Evolutionary conservation across 768 basidiomycete species (phyloP).

Genomic region (Pluteus cervinus): DNA sequence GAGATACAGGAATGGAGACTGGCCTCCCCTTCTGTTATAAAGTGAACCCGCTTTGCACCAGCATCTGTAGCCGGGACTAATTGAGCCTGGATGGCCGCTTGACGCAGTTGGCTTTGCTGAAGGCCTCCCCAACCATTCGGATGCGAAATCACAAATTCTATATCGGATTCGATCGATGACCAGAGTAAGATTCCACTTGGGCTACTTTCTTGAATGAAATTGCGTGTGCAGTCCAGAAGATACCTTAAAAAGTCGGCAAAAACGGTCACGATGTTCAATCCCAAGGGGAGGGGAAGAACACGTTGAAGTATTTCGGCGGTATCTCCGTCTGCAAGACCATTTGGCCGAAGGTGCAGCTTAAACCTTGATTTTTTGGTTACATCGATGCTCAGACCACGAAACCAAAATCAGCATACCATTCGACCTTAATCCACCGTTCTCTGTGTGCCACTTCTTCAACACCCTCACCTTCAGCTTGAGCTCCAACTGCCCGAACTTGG

Average conservation of each 20-base stretch:
- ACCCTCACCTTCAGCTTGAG: conserved; percentile 30
- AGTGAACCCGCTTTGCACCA: conserved; percentile 34
- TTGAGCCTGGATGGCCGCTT: conserved; percentile 35
- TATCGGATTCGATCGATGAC: conserved; percentile 27
- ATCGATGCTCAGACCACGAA: background rate
- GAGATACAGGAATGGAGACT: conserved; percentile 44
- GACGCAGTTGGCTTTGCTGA: conserved; percentile 40
- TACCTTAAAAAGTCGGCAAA: conserved; percentile 36
- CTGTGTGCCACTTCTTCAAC: conserved; percentile 29
- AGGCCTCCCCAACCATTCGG: conserved; percentile 46
- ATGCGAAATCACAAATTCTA: conserved; percentile 39
- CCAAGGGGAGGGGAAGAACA: conserved; percentile 26
- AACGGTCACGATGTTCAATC: conserved; percentile 25
- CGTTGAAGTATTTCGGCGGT: background rate
- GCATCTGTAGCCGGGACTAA: conserved; percentile 28
- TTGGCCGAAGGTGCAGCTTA: conserved; percentile 14
- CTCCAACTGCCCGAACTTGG: conserved; percentile 29
- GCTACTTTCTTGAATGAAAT: conserved; percentile 34
- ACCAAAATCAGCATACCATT: conserved; percentile 27
- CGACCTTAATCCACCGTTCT: conserved; percentile 33
- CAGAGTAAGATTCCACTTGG: conserved; percentile 29
- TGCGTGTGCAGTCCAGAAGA: conserved; percentile 27
- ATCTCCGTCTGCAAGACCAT: conserved; percentile 11
- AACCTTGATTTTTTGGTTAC: conserved; percentile 10
- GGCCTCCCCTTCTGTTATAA: conserved; percentile 55